Evolutionary conservation across 371 early-diverging fungal species (phyloP).

Genomic region (Saksenaea vasiformis): DNA sequence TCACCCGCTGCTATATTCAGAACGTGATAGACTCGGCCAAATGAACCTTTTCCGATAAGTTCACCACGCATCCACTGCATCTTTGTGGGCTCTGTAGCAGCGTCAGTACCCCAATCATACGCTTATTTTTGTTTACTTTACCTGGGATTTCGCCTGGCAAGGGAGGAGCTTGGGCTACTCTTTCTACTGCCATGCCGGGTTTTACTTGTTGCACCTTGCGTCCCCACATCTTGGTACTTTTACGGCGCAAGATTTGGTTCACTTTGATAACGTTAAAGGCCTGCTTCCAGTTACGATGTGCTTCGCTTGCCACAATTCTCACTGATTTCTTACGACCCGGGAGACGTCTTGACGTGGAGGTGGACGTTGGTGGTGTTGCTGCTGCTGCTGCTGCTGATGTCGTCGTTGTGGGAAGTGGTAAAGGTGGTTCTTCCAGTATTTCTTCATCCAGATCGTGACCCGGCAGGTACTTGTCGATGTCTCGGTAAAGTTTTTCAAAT

Average conservation of each 20-base stretch:
- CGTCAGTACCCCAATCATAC: neutral
- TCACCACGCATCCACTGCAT: conserved; percentile 85
- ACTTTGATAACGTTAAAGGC: conserved; percentile 41
- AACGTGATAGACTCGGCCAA: conserved; percentile 95
- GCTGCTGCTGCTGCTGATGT: neutral
- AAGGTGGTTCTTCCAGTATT: conserved; percentile 62
- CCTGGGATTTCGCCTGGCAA: conserved; percentile 31
- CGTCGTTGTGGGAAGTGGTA: conserved; percentile 17
- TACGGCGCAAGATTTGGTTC: conserved; percentile 45
- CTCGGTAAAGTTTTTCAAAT: conserved; percentile 69
- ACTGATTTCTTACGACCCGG: conserved; percentile 62
- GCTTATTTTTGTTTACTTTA: conserved; percentile 12
- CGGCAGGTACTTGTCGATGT: conserved; percentile 79
- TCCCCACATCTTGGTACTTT: conserved; percentile 70
- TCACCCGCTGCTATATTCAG: conserved; percentile 83
- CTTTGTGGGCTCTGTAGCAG: conserved; percentile 31
- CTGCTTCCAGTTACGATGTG: conserved; percentile 45
- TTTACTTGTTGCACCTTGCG: conserved; percentile 58
- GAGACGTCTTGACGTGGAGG: conserved; percentile 26
- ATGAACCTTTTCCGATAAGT: conserved; percentile 96
- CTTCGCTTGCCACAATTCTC: conserved; percentile 60
- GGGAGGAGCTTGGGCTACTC: conserved; percentile 7
- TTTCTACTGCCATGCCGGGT: conserved; percentile 43
- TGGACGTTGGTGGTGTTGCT: conserved; percentile 19
- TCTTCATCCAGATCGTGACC: conserved; percentile 81